These are phyloP conservation scores for Citrus sinensis DNA, from an alignment of 345 rosid genomes.

Conservation along the genomic window DNA sequence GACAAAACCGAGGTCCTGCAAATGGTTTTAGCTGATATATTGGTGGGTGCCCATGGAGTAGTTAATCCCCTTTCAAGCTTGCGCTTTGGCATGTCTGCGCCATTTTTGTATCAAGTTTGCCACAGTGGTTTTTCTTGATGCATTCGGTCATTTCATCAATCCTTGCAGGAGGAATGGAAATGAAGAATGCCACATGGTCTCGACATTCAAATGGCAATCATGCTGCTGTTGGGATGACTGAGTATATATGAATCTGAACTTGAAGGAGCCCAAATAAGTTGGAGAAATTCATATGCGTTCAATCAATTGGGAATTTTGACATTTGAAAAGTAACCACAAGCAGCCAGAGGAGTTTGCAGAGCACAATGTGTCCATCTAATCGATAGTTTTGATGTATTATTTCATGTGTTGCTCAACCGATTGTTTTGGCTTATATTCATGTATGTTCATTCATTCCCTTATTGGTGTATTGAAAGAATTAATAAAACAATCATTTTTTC, in stretches of 20 bases:
- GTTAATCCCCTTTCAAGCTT: background rate
- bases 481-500: background rate
- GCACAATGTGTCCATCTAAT: background rate
- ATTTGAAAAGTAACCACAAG: no score
- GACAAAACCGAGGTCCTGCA: slow-evolving; percentile 9
- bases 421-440: background rate
- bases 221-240: background rate
- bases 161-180: background rate
- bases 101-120: background rate
- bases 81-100: background rate
- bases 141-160: background rate
- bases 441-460: background rate
- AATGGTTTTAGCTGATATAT: slow-evolving; percentile 17
- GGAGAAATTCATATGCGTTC: background rate
- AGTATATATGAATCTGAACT: background rate
- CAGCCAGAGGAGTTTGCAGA: background rate
- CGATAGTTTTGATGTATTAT: background rate
- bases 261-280: background rate
- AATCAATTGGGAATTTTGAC: no score
- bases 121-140: background rate
- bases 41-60: slow-evolving; percentile 14
- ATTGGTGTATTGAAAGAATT: no score
- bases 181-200: background rate
- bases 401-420: background rate
- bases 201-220: background rate